Conservation (phyloP, 495 filamentous ascomycete species). For the Chlorociboria aeruginascens region DNA sequence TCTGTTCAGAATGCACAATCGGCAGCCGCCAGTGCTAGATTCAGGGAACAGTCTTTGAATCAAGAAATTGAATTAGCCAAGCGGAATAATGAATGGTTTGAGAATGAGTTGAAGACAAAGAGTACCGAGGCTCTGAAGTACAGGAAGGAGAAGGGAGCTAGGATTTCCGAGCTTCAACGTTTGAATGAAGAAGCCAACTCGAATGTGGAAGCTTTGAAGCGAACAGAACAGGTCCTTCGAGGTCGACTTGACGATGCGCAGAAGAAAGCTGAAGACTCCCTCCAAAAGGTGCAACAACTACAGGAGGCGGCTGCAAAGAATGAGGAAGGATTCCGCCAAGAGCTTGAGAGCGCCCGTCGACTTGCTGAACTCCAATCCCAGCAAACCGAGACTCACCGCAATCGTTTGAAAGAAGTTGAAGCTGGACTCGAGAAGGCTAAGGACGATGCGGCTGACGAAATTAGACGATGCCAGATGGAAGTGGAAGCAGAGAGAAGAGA, state of each 20-base stretch:
- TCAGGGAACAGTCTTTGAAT: constrained; percentile 75
- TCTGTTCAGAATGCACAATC: constrained; percentile 69
- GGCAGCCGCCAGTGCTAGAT: constrained; percentile 61
- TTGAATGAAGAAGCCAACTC: constrained; percentile 73
- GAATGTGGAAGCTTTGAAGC: constrained; percentile 60
- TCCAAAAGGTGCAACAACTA: constrained; percentile 68
- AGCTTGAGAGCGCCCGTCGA: constrained; percentile 66
- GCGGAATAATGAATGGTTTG: constrained; percentile 84
- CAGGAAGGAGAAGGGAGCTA: constrained; percentile 85
- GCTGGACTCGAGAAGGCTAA: constrained; percentile 61
- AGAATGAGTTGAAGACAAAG: constrained; percentile 82
- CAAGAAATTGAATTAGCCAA: constrained; percentile 81
- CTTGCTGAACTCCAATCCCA: constrained; percentile 79
- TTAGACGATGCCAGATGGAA: constrained; percentile 67
- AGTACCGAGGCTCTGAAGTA: constrained; percentile 73
- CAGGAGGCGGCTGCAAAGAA: constrained; percentile 68
- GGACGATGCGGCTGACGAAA: constrained; percentile 69
- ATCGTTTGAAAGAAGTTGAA: constrained; percentile 73
- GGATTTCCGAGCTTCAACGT: constrained; percentile 76
- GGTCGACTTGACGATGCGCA: constrained; percentile 71
- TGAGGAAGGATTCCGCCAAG: constrained; percentile 71
- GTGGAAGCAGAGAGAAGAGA: constrained; percentile 69
- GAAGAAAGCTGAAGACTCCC: constrained; percentile 72
- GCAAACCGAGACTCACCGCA: constrained; percentile 66
- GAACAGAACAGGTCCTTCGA: constrained; percentile 69